Evolutionary conservation across 2,329 filamentous ascomycete species (phyloP).

Genomic region (Cladosporium cucumerinum): DNA sequence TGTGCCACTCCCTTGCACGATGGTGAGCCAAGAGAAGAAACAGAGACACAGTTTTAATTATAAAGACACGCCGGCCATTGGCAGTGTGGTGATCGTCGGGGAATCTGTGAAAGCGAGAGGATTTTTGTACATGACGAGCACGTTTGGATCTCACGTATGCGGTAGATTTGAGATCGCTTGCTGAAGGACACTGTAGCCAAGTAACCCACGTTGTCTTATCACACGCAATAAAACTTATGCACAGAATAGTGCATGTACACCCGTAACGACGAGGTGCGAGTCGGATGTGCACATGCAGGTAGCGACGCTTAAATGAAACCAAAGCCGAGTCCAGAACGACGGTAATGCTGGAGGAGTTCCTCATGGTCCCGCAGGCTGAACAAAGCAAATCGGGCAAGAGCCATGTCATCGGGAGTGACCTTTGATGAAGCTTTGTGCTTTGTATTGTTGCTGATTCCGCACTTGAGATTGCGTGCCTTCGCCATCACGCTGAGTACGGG

Average conservation of each 20-base stretch:
- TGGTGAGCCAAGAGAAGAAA: no score
- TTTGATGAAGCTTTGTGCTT: background rate
- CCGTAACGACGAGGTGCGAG: background rate
- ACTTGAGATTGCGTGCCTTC: background rate
- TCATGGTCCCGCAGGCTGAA: background rate
- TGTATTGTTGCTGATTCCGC: background rate
- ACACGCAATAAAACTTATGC: background rate
- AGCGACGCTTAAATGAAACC: background rate
- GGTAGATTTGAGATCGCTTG: background rate
- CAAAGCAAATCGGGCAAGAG: background rate
- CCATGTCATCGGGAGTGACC: background rate
- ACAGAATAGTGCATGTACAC: background rate
- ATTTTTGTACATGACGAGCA: background rate
- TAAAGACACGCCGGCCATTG: no score
- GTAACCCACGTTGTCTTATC: background rate
- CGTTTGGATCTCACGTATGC: background rate
- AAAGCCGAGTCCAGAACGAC: background rate
- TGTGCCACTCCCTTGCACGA: no score
- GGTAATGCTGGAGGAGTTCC: background rate
- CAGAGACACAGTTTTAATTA: no score
- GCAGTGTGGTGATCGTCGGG: no score
- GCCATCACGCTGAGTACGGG: background rate
- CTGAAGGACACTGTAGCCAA: background rate
- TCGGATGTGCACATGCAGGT: background rate
- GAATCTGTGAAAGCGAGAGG: background rate